phyloP scores from a whole-genome alignment of 1,284 basidiomycete genomes.

The Fomes fomentarius region DNA sequence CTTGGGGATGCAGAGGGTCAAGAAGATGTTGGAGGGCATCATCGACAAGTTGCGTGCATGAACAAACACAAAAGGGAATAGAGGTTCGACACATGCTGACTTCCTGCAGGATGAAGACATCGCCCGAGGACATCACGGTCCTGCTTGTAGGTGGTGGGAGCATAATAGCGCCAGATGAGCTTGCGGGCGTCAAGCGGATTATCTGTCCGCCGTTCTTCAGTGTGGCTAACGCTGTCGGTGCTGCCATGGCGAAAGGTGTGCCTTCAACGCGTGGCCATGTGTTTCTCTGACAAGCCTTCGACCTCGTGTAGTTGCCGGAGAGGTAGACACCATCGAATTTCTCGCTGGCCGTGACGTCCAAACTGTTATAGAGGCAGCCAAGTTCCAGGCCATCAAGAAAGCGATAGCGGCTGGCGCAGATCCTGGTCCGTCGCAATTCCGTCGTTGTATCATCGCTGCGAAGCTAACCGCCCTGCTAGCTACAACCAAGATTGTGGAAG shows the following conservation, averaged over 20 bases:
- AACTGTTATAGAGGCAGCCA: slow-evolving; percentile 44
- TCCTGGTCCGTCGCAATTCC: slow-evolving; percentile 28
- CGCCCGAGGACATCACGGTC: slow-evolving; percentile 47
- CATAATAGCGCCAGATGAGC: slow-evolving; percentile 45
- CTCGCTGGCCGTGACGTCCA: slow-evolving; percentile 43
- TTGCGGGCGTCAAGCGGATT: slow-evolving; percentile 50
- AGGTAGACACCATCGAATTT: slow-evolving; percentile 46
- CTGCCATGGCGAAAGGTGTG: slow-evolving; percentile 47
- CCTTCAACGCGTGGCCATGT: not conserved
- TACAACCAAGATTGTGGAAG: slow-evolving; percentile 48
- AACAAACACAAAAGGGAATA: not conserved
- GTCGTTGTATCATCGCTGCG: not conserved
- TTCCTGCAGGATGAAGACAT: slow-evolving; percentile 55
- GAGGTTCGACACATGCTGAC: not conserved
- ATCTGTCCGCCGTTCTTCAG: slow-evolving; percentile 51
- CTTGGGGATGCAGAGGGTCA: slow-evolving; percentile 45
- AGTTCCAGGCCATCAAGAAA: slow-evolving; percentile 46
- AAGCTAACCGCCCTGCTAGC: slow-evolving; percentile 12
- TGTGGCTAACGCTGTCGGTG: slow-evolving; percentile 62
- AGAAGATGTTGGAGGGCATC: slow-evolving; percentile 50
- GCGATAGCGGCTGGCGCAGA: slow-evolving; percentile 51
- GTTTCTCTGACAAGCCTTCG: not conserved
- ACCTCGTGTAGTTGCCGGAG: slow-evolving; percentile 36
- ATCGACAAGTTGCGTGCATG: slow-evolving; percentile 35
- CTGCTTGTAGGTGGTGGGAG: slow-evolving; percentile 58